Evolutionary conservation across 371 early-diverging fungal species (phyloP), one percentile per base, ranked within the genome.

Genomic region (Coemansia sp.): DNA sequence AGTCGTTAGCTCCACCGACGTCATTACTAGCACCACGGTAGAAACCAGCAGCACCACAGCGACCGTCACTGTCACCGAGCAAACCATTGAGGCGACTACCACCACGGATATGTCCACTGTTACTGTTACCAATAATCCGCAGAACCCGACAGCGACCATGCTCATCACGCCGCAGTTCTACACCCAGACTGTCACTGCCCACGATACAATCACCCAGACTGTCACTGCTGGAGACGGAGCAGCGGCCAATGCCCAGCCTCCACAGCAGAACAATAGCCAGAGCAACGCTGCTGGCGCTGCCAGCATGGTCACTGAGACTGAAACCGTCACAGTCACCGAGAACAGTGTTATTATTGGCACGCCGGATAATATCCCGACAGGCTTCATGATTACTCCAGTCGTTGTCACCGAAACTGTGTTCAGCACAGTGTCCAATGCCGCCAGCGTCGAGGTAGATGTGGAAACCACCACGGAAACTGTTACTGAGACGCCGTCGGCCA

Each of bases 71-170:
- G 16, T 16, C 1, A 57, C 57, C 1, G 47, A 35, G 8, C 32
- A 47, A 3, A 26, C 16, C n/a, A 55, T 58, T 4, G 34, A 57
- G 3, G 38, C 43, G 0, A 20, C 32, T 1, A 59, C 48, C 13
- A 20, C 58, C 2, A 70, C 68, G 7, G 53, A 16, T 7, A 53
- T 36, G 32, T 16, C 58, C 3, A 70, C 68, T 10, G 53, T 36
- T 16, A 36, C 32, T 5, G 7, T 20, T 9, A 36, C 7, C 36
- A 53, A 20, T 36, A 20, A 53, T 9, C 53, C n/a, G 3, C 36
- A 13, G 36, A 53, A 53, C 36, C 53, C 53, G 2, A 53, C 53
- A 16, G 53, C 53, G 16, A 16, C 53, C 4, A 34, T 53, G 34
- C 34, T 53, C n/a, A 53, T 53, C 20, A 53, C 53, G 10, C 53